Base-by-base conservation (phyloP, 768 basidiomycete genomes). In the Favolaschia claudopus region DNA sequence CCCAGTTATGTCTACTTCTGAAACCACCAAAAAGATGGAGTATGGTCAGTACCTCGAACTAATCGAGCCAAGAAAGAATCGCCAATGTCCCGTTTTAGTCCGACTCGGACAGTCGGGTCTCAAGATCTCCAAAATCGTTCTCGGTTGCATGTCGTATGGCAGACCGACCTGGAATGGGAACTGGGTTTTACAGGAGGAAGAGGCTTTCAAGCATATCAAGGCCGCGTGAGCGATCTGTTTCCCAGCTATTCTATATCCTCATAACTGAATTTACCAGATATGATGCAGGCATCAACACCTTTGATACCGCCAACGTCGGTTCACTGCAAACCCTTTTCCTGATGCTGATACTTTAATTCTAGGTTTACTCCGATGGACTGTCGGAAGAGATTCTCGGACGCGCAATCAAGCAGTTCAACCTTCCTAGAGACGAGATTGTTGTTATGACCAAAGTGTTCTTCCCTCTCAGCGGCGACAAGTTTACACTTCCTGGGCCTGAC, bases 361-460 rank as follows among this genome's bases (percentile, higher is more conserved):
- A 58, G 57, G 42, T 37, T 6, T 58, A 58, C 39, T 58, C 48
- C 40, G 51, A 49, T 48, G 81, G 81, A 8, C 69, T 72, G 32
- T 79, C 77, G 2, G 85, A 85, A 64, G 62, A 75, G 49, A 76
- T 84, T 58, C 71, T 84, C 38, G 83, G 83, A 20, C 77, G 80
- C 56, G 82, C 76, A 13, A 76, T 86, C 67, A 82, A 80, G 61
- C 65, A 74, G 60, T 72, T 77, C 51, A 58, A 77, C 31, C 68
- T 82, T 14, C 82, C 82, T 15, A 76, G 85, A 7, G 81, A 83
- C 15, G 76, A 79, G 52, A 74, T 85, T 31, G 84, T 86, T 39
- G 79, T 87, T 22, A 76, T 85, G 70, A 85, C 85, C 54, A 86
- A 86, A 70, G 75, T 79, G 48, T 43, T 39, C 34, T 17, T 27